Evolutionary conservation across 2,329 filamentous ascomycete genomes (phyloP).

Genomic region (Diaporthe citriasiana): DNA sequence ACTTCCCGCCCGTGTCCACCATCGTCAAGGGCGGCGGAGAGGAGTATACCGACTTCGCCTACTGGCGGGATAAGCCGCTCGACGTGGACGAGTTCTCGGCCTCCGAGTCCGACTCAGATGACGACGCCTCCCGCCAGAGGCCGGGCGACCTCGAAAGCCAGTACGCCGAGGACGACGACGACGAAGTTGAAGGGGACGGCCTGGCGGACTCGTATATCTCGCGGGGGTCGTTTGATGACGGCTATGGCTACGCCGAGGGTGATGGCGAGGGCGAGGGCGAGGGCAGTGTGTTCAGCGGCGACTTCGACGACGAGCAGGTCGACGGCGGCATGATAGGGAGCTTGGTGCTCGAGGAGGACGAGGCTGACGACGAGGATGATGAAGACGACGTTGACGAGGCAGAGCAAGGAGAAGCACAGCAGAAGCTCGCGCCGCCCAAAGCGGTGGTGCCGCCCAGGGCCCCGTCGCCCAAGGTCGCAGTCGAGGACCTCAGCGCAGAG

Average conservation of each 20-base stretch:
- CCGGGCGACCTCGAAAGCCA: conserved; percentile 64
- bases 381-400: conserved; percentile 45
- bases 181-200: conserved; percentile 60
- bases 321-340: conserved; percentile 54
- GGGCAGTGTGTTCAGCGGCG: conserved; percentile 58
- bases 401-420: conserved; percentile 19
- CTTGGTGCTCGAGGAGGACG: conserved; percentile 62
- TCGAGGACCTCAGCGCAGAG: conserved; percentile 67
- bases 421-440: conserved; percentile 39
- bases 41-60: conserved; percentile 96
- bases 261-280: conserved; percentile 57
- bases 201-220: conserved; percentile 62
- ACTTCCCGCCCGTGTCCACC: conserved; percentile 92
- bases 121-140: conserved; percentile 52
- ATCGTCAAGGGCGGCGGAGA: conserved; percentile 92
- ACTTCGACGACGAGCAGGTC: conserved; percentile 59
- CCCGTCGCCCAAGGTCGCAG: conserved; percentile 44
- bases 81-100: conserved; percentile 91
- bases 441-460: conserved; percentile 22
- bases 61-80: conserved; percentile 89
- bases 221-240: conserved; percentile 53
- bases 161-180: conserved; percentile 59
- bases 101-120: conserved; percentile 76
- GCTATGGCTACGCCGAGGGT: conserved; percentile 46
- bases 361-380: conserved; percentile 50